Evolutionary conservation across 2,329 filamentous ascomycete species (phyloP), one percentile per base, ranked within the genome.

Genomic region (Colletotrichum somersetense): DNA sequence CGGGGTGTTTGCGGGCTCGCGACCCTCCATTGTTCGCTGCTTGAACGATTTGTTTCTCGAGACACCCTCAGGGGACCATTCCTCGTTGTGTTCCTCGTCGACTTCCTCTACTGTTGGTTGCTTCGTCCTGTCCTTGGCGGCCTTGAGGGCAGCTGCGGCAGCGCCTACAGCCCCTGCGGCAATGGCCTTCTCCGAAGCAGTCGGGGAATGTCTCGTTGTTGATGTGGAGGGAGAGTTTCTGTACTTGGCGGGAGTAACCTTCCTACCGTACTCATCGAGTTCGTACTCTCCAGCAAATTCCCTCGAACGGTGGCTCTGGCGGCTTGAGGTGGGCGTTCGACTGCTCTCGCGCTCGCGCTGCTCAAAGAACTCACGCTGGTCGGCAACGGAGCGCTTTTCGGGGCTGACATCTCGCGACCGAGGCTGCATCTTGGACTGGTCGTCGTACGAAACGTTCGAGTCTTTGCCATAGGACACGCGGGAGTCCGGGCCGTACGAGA

Each of bases 21-120:
- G 86, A 10, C 86, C 87, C 59, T 88, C 86, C 78, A 88, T 83
- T 1, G 89, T 88, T 42, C 90, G 88, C 76, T 92, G 89, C 79
- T 91, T 91, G 81, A 92, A 92, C 0, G 90, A 92, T 77, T 86
- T 88, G 77, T 91, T 89, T 71, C 89, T 83, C 63, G 84, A 84
- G 14, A 91, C 87, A 20, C 89, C 89, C 11, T 83, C 87, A 5
- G 83, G 82, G 52, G 83, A 77, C 67, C 82, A 86, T 26, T 81
- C 80, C 3, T 82, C 81, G 5, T 79, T 74, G 5, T 76, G 78
- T 8, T 81, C 79, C 23, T 80, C 77, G 42, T 81, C 78, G 3
- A 77, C 77, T 0, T 80, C 77, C 50, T 81, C 78, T 1, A 77
- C 78, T 0, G 79, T 75, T 2, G 81, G 78, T 40, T 85, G 82